Conservation (phyloP, 176 grass and related monocot genomes). For the Neostapfia colusana region DNA sequence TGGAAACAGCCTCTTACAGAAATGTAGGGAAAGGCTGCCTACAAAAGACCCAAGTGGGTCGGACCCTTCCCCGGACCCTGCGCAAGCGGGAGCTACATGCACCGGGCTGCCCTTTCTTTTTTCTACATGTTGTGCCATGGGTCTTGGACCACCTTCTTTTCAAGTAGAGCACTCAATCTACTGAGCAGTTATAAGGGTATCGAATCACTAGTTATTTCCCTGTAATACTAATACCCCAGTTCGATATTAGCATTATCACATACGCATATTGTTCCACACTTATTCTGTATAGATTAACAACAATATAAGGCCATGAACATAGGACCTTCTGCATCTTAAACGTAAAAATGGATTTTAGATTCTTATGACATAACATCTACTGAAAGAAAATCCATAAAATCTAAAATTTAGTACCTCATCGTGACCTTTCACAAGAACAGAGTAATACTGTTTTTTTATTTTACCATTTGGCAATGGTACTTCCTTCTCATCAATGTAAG, state of each 20-base stretch:
- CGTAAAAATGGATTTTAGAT: background rate
- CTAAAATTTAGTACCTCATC: constrained; percentile 65
- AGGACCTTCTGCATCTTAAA: background rate
- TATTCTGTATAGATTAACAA: constrained; percentile 12
- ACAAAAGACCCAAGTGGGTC: no score
- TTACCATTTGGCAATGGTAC: constrained; percentile 42
- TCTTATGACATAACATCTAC: background rate
- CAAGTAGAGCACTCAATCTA: background rate
- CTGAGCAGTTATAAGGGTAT: background rate
- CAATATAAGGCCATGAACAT: background rate
- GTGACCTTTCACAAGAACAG: constrained; percentile 78
- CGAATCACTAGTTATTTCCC: constrained; percentile 20
- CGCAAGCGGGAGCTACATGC: no score
- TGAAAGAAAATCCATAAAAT: constrained; percentile 32
- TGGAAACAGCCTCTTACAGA: no score
- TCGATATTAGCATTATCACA: constrained; percentile 8
- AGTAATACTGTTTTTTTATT: constrained; percentile 64
- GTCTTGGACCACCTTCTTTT: background rate
- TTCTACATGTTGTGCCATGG: constrained; percentile 3
- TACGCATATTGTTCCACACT: constrained; percentile 23
- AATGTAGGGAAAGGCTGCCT: no score
- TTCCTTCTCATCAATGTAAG: constrained; percentile 77
- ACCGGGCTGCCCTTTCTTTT: no score
- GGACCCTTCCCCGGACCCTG: no score
- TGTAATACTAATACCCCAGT: constrained; percentile 1